phyloP scores from a whole-genome alignment of 1,139 yeast genomes.

The Kurtzmaniella quercitrusa region DNA sequence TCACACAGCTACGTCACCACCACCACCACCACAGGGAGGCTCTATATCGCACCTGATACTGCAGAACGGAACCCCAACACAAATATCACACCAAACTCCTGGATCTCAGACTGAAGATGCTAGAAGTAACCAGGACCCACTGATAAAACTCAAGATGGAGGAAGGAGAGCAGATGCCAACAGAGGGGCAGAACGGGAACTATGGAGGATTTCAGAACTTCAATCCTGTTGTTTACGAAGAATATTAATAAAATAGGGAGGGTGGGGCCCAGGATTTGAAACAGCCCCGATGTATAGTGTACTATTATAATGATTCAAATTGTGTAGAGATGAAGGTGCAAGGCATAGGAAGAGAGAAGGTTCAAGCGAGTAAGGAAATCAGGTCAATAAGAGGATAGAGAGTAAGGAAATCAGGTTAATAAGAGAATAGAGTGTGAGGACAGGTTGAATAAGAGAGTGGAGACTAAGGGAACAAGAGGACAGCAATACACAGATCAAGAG shows the following conservation, averaged over 20 bases:
- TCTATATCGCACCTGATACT: neutral
- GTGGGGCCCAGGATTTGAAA: neutral
- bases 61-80: neutral
- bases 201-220: conserved; percentile 6
- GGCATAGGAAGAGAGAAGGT: neutral
- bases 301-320: neutral
- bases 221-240: conserved; percentile 8
- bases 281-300: neutral
- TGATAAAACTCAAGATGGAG: conserved; percentile 4
- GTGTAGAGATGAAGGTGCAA: neutral
- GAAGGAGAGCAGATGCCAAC: conserved; percentile 4
- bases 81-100: conserved; percentile 1
- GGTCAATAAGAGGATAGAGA: neutral
- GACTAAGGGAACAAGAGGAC: too few relatives aligned
- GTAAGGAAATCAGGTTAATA: neutral
- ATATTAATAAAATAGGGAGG: conserved; percentile 1
- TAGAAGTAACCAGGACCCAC: neutral
- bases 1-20: conserved; percentile 7
- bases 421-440: neutral
- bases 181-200: conserved; percentile 3
- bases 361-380: neutral
- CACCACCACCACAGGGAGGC: conserved; percentile 12
- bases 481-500: too few relatives aligned
- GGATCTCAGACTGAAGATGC: neutral
- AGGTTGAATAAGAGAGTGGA: too few relatives aligned